Conservation (phyloP, 2,329 filamentous ascomycete genomes). For the Penicillium rolfsii region DNA sequence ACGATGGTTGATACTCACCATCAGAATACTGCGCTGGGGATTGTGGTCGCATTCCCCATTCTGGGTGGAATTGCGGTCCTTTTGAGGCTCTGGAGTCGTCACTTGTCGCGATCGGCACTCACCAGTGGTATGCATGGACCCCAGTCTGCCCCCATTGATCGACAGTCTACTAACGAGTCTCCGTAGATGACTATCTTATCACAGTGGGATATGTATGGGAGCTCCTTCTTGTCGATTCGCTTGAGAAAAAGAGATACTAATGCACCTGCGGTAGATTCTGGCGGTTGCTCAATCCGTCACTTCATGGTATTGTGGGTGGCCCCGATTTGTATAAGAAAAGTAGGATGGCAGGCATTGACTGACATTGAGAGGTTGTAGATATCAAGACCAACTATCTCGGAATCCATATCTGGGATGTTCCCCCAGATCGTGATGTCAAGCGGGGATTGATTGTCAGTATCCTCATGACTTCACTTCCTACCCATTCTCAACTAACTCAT, state of each 20-base stretch:
- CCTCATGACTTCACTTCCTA: neutral
- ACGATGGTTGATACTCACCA: constrained; percentile 29
- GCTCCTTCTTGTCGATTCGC: neutral
- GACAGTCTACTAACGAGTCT: constrained; percentile 5
- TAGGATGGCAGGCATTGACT: neutral
- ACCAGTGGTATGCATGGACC: constrained; percentile 24
- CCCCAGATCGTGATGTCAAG: constrained; percentile 21
- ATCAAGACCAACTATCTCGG: constrained; percentile 34
- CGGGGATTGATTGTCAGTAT: constrained; percentile 23
- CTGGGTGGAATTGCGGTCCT: constrained; percentile 30
- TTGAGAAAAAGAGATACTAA: neutral
- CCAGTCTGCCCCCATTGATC: constrained; percentile 8
- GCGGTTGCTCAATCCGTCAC: constrained; percentile 28
- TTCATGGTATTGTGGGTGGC: constrained; percentile 32
- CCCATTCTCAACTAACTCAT: neutral
- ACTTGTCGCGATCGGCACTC: constrained; percentile 26
- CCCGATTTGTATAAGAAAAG: neutral
- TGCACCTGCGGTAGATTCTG: constrained; percentile 19
- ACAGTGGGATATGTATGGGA: constrained; percentile 28
- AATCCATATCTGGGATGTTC: constrained; percentile 31
- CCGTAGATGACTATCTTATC: constrained; percentile 31
- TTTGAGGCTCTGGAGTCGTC: constrained; percentile 33
- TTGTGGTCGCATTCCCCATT: constrained; percentile 31
- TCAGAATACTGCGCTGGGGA: constrained; percentile 29
- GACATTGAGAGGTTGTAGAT: constrained; percentile 17